These are phyloP conservation scores for Calonectria hawksworthii DNA, from an alignment of 2,329 filamentous ascomycete genomes.

Conservation along the genomic window DNA sequence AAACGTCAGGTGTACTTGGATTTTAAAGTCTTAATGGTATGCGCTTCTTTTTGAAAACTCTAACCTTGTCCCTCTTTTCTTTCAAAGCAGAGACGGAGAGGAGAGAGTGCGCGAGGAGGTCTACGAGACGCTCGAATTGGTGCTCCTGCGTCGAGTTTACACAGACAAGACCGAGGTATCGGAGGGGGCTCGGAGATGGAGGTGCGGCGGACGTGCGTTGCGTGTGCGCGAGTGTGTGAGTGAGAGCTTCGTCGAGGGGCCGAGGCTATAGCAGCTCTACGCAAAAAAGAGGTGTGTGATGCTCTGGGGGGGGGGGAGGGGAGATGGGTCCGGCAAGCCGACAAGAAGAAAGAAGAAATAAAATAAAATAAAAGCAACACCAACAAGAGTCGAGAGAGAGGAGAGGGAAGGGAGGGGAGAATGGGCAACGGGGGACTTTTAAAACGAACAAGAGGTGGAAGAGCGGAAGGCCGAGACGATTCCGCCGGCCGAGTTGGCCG, in stretches of 20 bases:
- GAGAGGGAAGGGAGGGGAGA: conserved; percentile 15
- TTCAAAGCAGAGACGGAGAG: not conserved
- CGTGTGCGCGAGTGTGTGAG: not conserved
- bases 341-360: not conserved
- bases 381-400: conserved; percentile 1
- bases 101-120: not conserved
- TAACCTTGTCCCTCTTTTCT: not conserved
- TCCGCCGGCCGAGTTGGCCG: conserved; percentile 25
- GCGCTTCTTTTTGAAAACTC: conserved; percentile 19
- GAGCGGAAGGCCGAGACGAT: conserved; percentile 25
- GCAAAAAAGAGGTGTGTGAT: not conserved
- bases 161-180: conserved; percentile 39
- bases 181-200: conserved; percentile 32
- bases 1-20: not conserved
- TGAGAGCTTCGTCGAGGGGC: not conserved
- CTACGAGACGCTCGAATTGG: not conserved
- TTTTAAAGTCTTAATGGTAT: not conserved
- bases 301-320: not conserved
- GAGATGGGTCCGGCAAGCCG: not conserved
- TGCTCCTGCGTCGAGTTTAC: conserved; percentile 12
- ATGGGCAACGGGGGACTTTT: conserved; percentile 12
- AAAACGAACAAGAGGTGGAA: conserved; percentile 20
- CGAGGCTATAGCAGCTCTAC: not conserved
- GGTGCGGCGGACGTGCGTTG: not conserved
- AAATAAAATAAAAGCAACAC: conserved; percentile 8